Percentiles rank a stretch among this genome's conserved stretches.
Conservation (phyloP, 2,329 filamentous ascomycete genomes). For the Bisporella sp. region DNA sequence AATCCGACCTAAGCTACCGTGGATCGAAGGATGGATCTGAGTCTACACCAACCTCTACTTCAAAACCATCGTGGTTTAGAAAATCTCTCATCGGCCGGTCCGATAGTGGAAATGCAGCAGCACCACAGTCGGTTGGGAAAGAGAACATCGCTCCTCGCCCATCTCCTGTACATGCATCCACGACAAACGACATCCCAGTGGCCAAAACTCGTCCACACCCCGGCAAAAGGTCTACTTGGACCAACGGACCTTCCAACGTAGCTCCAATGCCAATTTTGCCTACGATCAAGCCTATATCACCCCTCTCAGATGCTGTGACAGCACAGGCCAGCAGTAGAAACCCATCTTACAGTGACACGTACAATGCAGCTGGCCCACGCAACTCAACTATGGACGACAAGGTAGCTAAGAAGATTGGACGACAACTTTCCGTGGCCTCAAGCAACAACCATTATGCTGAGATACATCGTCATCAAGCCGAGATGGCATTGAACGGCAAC, state of each 20-base stretch:
- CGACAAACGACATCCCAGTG: conserved; percentile 32
- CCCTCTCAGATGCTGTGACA: conserved; percentile 88
- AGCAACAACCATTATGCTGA: conserved; percentile 91
- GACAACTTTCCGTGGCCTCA: conserved; percentile 87
- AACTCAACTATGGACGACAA: conserved; percentile 49
- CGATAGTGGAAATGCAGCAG: conserved; percentile 54
- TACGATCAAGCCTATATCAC: conserved; percentile 89
- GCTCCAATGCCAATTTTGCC: conserved; percentile 95
- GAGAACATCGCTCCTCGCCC: conserved; percentile 39
- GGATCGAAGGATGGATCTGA: conserved; percentile 55
- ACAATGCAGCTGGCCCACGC: conserved; percentile 32
- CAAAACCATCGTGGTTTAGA: conserved; percentile 94
- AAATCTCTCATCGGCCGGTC: conserved; percentile 84
- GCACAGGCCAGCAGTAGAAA: conserved; percentile 72
- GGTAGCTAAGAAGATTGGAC: conserved; percentile 81
- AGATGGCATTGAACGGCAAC: conserved; percentile 80
- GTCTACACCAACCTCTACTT: conserved; percentile 51
- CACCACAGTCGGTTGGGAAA: conserved; percentile 40
- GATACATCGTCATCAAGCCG: conserved; percentile 82
- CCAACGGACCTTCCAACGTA: conserved; percentile 69
- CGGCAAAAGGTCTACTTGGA: conserved; percentile 88
- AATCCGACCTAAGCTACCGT: conserved; percentile 70
- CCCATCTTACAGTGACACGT: conserved; percentile 44
- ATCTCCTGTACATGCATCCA: conserved; percentile 35
- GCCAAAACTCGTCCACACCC: conserved; percentile 43